These are phyloP conservation scores for Colletotrichum horii DNA, from an alignment of 2,329 filamentous ascomycete genomes.

Conservation along the genomic window DNA sequence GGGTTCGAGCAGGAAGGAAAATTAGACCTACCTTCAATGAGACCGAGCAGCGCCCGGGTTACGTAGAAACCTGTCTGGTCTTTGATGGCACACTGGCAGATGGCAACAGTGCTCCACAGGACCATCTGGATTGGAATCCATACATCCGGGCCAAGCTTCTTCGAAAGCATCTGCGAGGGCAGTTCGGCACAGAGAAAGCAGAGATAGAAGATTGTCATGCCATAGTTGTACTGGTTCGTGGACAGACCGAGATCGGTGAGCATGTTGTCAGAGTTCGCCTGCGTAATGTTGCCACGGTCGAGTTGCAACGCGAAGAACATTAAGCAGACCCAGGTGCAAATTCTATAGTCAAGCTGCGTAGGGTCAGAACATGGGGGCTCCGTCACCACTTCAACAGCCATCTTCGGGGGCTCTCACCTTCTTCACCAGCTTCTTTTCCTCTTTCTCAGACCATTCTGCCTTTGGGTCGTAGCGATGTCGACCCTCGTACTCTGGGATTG, in stretches of 20 bases:
- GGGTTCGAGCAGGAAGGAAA: not conserved
- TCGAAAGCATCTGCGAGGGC: slow-evolving; percentile 57
- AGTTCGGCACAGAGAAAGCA: slow-evolving; percentile 58
- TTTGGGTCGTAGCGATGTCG: slow-evolving; percentile 62
- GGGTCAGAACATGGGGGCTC: not conserved
- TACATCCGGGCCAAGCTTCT: slow-evolving; percentile 52
- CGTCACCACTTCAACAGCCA: not conserved
- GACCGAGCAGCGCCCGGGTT: slow-evolving; percentile 42
- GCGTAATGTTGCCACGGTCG: slow-evolving; percentile 39
- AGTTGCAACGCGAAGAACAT: slow-evolving; percentile 43
- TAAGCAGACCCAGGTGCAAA: slow-evolving; percentile 35
- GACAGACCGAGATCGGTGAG: slow-evolving; percentile 33
- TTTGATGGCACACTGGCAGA: slow-evolving; percentile 35
- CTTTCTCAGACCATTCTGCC: slow-evolving; percentile 60
- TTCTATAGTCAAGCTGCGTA: slow-evolving; percentile 32
- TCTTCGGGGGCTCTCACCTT: slow-evolving; percentile 45
- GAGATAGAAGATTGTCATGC: slow-evolving; percentile 53
- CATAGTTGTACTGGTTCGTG: slow-evolving; percentile 50
- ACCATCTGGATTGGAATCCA: slow-evolving; percentile 55
- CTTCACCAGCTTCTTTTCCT: slow-evolving; percentile 59
- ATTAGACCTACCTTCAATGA: slow-evolving; percentile 66
- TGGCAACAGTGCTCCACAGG: slow-evolving; percentile 37
- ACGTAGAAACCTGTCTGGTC: slow-evolving; percentile 34
- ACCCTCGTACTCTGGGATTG: slow-evolving; percentile 61
- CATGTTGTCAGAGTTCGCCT: slow-evolving; percentile 40